Base-by-base conservation (phyloP, 768 basidiomycete species). In the Gautieria morchelliformis region DNA sequence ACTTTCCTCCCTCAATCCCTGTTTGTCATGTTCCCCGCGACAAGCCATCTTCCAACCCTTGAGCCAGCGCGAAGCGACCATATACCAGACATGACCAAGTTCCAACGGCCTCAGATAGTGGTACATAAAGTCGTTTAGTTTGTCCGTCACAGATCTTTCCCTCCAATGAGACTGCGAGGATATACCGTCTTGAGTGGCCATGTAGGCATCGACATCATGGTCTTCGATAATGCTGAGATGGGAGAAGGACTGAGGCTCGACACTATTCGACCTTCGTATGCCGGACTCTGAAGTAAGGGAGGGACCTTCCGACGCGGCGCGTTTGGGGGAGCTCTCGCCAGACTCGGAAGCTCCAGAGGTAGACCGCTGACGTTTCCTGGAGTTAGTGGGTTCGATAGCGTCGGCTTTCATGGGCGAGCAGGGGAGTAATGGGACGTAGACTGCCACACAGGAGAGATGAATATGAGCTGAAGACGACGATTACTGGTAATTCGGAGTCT, bases 51-150 rank as follows among this genome's bases (percentile, higher is more conserved):
- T 70, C 85, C 88, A 94, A 35, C 82, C 79, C 58, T 78, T 78
- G 73, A 79, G 88, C 92, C 92, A 95, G 20, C 64, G 63, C 50
- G 78, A 70, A 20, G 84, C 76, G 30, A 94, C 75, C 50, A 94
- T 71, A 70, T 81, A 92, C 91, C 91, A 93, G 9, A 76, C 82
- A 52, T 91, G 82, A 46, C 87, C 87, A 8, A 76, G 70, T 32
- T 75, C 71, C 77, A 92, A 81, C 42, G 74, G 70, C 46, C 64
- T 68, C 41, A 63, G 65, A 63, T 78, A 78, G 14, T 74, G 74
- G 5, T 70, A 67, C 20, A 79, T 68, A 63, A 90, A 76, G 50
- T 74, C 66, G 5, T 71, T 57, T n/a, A 82, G 58, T 66, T 82
- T 87, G 50, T 81, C 74, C 4, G 63, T 63, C 2, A 72, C 72